These are phyloP conservation scores for Pilasporangium apinafurcum DNA, from an alignment of 352 stramenopile species.

Conservation along the genomic window DNA sequence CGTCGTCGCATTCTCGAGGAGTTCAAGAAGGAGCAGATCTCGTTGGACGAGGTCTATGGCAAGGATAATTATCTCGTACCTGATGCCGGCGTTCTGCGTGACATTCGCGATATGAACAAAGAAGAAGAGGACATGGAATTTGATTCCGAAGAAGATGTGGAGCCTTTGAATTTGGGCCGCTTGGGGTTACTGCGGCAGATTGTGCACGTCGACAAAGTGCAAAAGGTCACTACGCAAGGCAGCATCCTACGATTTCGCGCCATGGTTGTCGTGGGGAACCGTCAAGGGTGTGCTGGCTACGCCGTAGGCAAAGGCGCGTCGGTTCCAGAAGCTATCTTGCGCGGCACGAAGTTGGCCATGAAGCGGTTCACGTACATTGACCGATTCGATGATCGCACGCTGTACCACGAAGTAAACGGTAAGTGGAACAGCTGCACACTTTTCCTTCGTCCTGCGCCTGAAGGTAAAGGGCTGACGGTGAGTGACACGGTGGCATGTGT, in stretches of 20 bases:
- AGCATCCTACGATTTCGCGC: conserved; percentile 91
- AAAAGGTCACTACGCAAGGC: conserved; percentile 89
- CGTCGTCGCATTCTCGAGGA: conserved; percentile 72
- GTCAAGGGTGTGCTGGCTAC: conserved; percentile 90
- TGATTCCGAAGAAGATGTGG: conserved; percentile 50
- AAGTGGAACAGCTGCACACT: conserved; percentile 95
- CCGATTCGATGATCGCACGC: conserved; percentile 87
- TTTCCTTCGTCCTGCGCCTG: conserved; percentile 72
- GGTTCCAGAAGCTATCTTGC: conserved; percentile 82
- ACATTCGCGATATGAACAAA: conserved; percentile 64
- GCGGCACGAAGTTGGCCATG: conserved; percentile 87
- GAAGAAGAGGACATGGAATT: conserved; percentile 72
- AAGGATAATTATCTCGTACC: conserved; percentile 41
- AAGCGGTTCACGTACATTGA: conserved; percentile 95
- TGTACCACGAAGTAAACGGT: conserved; percentile 90
- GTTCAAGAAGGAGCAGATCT: conserved; percentile 70
- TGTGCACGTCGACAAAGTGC: conserved; percentile 77
- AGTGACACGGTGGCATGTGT: conserved; percentile 80
- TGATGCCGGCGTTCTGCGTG: conserved; percentile 46
- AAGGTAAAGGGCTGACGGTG: conserved; percentile 68
- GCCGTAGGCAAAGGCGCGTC: conserved; percentile 89
- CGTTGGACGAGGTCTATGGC: conserved; percentile 46
- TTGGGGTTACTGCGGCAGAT: conserved; percentile 74
- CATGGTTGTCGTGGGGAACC: conserved; percentile 92
- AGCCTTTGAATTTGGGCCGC: conserved; percentile 56